Evolutionary conservation across 208 protist species (phyloP), one percentile per base, ranked within the genome.

Genomic region (Tetramitus jugosus): DNA sequence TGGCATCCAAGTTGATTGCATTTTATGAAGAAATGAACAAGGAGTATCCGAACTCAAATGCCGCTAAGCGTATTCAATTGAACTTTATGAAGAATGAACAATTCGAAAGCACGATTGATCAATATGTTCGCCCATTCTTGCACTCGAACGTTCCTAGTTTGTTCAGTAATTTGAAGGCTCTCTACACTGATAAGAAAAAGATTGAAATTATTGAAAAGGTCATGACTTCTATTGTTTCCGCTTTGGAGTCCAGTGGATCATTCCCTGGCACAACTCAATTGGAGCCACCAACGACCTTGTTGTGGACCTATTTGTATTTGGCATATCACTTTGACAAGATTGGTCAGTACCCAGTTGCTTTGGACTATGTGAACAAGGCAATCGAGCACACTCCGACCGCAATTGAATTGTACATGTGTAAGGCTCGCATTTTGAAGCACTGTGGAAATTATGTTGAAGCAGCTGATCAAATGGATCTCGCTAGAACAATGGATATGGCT

Each of bases 381-480:
- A 92, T 98, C 68, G 83, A 65, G 20, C 95, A 99, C 88, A 98
- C 95, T 13, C 96, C 96, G 33, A 98, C 95, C 3, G 78, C 95
- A 35, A 82, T 97, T 62, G 87, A 97, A 60, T 79, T 97, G 23
- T 96, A 96, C 82, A 61, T 94, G 17, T 80, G 90, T 79, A 94
- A 96, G 82, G 92, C 88, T 3, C 88, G 89, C 78, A 89, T 97
- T 69, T 85, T 87, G 86, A 86, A 64, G 81, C 84, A 3, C 40
- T 35, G 33, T n/a, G 40, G 40, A 6, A 33, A 56, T 37, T 23
- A 14, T 31, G 40, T 39, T 40, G 4, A 86, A 74, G 94, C 95
- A n/a, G 87, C 88, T 2, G 60, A 88, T 77, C 75, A 75, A 29
- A 88, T 92, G 26, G 91, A 98, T 78, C 76, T 81, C 13, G 95